Percentiles rank a stretch among this genome's conserved stretches.
These are phyloP conservation scores for Pichia sp. DNA, from an alignment of 1,139 yeast species.

Conservation along the genomic window DNA sequence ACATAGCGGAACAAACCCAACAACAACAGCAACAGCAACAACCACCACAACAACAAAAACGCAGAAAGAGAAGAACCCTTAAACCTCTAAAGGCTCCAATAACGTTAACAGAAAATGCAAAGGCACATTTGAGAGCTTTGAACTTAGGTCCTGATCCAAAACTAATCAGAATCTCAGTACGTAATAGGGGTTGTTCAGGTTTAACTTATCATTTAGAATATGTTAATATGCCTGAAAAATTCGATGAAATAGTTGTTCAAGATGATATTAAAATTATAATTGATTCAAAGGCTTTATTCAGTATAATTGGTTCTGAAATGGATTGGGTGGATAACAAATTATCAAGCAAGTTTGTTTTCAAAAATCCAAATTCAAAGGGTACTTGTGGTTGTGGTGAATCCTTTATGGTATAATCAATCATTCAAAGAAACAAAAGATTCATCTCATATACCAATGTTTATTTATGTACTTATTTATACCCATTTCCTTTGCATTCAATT, in stretches of 20 bases:
- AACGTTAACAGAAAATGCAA: constrained; percentile 67
- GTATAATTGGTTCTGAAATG: constrained; percentile 96
- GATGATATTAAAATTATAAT: constrained; percentile 90
- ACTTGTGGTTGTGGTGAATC: constrained; percentile 99
- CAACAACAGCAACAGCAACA: neutral
- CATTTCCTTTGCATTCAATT: neutral
- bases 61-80: constrained; percentile 57
- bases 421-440: neutral
- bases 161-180: constrained; percentile 87
- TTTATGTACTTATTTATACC: neutral
- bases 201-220: constrained; percentile 86
- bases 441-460: neutral
- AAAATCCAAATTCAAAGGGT: constrained; percentile 93
- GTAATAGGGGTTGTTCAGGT: constrained; percentile 95
- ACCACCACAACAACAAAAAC: constrained; percentile 22
- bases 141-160: constrained; percentile 81
- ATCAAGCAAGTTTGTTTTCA: constrained; percentile 82
- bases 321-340: constrained; percentile 96
- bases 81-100: constrained; percentile 88
- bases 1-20: neutral
- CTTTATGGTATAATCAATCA: constrained; percentile 85
- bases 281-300: constrained; percentile 91
- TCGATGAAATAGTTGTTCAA: constrained; percentile 87
- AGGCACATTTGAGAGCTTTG: constrained; percentile 59
- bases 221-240: constrained; percentile 82